phyloP scores from a whole-genome alignment of 1,284 basidiomycete genomes.

The Ceratobasidium sp. region DNA sequence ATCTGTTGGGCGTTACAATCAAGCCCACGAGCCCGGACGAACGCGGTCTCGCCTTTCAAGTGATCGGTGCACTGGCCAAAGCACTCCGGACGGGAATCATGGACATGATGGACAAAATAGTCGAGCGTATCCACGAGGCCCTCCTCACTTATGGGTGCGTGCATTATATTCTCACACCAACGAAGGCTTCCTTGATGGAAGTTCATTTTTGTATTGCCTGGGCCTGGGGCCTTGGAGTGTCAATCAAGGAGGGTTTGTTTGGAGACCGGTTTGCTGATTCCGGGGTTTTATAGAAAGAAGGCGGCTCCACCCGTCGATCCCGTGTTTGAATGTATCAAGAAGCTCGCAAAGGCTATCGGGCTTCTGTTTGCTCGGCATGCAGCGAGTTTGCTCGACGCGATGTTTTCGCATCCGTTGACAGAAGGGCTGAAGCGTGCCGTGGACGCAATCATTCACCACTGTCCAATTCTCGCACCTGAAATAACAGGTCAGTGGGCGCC shows the following conservation, averaged over 20 bases:
- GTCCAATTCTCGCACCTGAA: constrained; percentile 9
- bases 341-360: constrained; percentile 20
- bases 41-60: constrained; percentile 22
- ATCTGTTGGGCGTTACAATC: constrained; percentile 11
- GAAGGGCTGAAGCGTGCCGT: constrained; percentile 22
- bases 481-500: constrained; percentile 5
- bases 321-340: constrained; percentile 33
- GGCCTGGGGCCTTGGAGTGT: background rate
- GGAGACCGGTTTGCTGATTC: constrained; percentile 5
- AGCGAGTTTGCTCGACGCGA: constrained; percentile 12
- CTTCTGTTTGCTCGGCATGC: constrained; percentile 23
- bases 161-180: background rate
- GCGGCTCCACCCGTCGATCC: constrained; percentile 23
- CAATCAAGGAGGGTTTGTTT: background rate
- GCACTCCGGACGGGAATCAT: constrained; percentile 29
- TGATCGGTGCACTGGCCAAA: constrained; percentile 28
- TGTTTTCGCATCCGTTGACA: constrained; percentile 29
- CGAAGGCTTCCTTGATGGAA: constrained; percentile 5
- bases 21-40: constrained; percentile 30
- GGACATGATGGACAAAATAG: constrained; percentile 30
- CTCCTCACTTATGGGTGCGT: constrained; percentile 30
- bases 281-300: constrained; percentile 10
- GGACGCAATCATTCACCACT: constrained; percentile 23
- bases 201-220: background rate
- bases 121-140: constrained; percentile 26